phyloP scores from a whole-genome alignment of 75 land plant species.

The Selaginella moellendorffii region DNA sequence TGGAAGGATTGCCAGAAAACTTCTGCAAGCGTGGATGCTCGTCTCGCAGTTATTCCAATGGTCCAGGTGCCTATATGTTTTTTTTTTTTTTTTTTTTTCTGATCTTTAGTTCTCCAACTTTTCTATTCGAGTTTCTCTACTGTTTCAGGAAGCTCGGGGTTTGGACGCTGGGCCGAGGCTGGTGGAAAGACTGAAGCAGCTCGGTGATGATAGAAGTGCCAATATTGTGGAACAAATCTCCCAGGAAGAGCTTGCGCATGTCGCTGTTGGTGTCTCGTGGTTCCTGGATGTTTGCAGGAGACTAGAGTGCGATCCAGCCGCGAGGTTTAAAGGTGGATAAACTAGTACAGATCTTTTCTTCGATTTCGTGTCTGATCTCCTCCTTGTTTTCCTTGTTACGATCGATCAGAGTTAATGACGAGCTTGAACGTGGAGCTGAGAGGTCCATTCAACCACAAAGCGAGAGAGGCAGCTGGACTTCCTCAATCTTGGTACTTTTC shows the following conservation, averaged over 20 bases:
- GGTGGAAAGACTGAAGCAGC: constrained; percentile 50
- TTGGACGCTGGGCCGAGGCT: constrained; percentile 94
- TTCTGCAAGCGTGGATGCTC: constrained; percentile 59
- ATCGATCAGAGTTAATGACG: constrained; percentile 36
- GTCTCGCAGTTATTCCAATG: constrained; percentile 76
- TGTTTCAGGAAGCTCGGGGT: constrained; percentile 89
- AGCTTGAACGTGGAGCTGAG: constrained; percentile 63
- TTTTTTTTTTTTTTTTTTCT: not conserved
- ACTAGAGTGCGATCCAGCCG: constrained; percentile 43
- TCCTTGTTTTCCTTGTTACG: not conserved
- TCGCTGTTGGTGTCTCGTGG: constrained; percentile 88
- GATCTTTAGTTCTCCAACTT: not conserved
- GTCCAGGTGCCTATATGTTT: constrained; percentile 50
- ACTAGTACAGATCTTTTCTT: not conserved
- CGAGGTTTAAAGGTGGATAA: constrained; percentile 54
- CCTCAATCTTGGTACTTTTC: constrained; percentile 80
- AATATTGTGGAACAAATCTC: constrained; percentile 65
- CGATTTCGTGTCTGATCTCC: not conserved
- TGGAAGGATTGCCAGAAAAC: constrained; percentile 82
- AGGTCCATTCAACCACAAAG: constrained; percentile 81
- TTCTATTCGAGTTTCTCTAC: too few species aligned
- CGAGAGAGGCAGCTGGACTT: constrained; percentile 65
- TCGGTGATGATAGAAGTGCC: constrained; percentile 66
- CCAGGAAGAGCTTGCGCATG: constrained; percentile 92
- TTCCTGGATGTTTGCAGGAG: constrained; percentile 55